Base-by-base conservation (phyloP, 495 filamentous ascomycete genomes). In the Filosporella fistucella region DNA sequence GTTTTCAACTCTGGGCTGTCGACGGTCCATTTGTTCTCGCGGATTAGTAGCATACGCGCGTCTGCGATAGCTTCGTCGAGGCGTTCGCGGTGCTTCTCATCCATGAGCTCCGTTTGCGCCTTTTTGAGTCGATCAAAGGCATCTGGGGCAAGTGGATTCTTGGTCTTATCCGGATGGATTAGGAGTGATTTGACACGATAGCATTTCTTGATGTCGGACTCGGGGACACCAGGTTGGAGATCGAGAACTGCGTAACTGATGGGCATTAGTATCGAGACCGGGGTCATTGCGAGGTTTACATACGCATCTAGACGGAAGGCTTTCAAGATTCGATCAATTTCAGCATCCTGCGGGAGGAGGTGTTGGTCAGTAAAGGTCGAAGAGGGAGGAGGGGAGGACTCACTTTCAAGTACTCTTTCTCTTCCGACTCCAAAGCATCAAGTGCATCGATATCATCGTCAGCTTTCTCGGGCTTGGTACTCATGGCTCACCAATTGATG, bases 111-210 rank as follows among this genome's bases (percentile, higher is more conserved):
- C 1, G 80, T 86, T 58, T 96, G 88, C 9, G 93, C 93, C 64
- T 96, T 95, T 63, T 95, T 95, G 4, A 99, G 80, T 2, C 89
- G 82, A 68, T 99, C 93, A 63, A 99, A 99, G 54, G 93, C 94
- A 58, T 96, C 91, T 1, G 93, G 91, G 8, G 93, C 93, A 23
- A 72, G 75, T 1, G 88, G 87, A 64, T 99, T 97, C 55, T 80
- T 81, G 42, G 94, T 96, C 68, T 97, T 97, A 69, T 99, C 93
- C 10, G 93, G 93, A 70, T 99, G 93, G 71, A 99, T 97, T 5
- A 99, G 80, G 25, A 99, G 83, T 13, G 93, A 99, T 63, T 95
- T 97, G 57, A 85, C 89, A 68, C 93, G 89, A 73, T 96, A 99
- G 63, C 77, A 72, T 50, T 81, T 68, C 68, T 96, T 97, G 72